Evolutionary conservation across 345 rosid species (phyloP), one percentile per base, ranked within the genome.

Genomic region (Heritiera fomes): DNA sequence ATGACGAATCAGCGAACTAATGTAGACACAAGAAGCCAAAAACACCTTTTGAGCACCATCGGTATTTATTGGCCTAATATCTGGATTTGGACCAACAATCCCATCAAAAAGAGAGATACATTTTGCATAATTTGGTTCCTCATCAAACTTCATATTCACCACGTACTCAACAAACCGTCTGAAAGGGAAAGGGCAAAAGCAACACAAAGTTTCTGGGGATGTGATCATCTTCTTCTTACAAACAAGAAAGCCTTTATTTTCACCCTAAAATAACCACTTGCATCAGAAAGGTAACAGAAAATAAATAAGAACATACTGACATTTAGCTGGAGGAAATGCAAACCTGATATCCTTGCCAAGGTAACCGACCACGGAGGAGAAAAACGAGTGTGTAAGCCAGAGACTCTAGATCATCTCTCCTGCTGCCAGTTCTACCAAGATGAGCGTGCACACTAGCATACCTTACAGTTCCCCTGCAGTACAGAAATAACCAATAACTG

Each of bases 311-410:
- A 50, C 38, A 59, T 40, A 23, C 72, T 17, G 4, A 28, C 5
- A 12, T 77, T 45, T n/a, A 23, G 68, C 64, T 40, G 3, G 52
- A 41, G 43, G 78, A 77, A 80, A 43, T 69, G 34, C 80, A 63
- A 75, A 91, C 98, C 98, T 95, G 98, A 76, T 84, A 95, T 73
- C 98, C 98, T 86, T 95, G 98, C 98, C 98, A 95, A 60, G 98
- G 98, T 78, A 95, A 83, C 63, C 98, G 89, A n/a, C 98, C 95
- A 80, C 97, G 97, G 32, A 93, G 92, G 86, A 95, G 98, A 80
- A 95, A 95, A 86, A 95, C 83, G 77, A 95, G 95, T 43, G 98
- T 95, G 88, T 93, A 95, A 38, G 98, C 98, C 86, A 95, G 97
- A 80, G 98, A 95, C 80, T 95, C 98, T 60, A 95, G 76, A 85